A percentile compares a stretch with the other conserved stretches of the same genome.
Evolutionary conservation across 768 basidiomycete genomes (phyloP).

Genomic region (Piloderma croceum): DNA sequence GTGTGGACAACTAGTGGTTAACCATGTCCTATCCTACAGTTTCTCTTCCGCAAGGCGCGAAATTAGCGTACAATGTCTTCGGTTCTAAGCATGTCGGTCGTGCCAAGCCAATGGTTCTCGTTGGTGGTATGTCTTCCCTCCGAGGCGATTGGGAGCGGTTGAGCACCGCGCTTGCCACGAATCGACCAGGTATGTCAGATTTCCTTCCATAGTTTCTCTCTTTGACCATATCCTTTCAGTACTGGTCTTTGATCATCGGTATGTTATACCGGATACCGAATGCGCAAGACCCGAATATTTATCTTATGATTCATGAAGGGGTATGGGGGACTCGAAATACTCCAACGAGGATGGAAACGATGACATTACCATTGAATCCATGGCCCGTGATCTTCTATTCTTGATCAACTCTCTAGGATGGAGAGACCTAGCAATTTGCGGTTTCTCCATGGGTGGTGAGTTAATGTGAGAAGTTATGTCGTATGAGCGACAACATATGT

Average conservation of each 20-base stretch:
- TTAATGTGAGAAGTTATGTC: not conserved
- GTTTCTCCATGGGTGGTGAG: constrained; percentile 50
- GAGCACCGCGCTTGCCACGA: constrained; percentile 26
- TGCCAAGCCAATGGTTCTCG: constrained; percentile 34
- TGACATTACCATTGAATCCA: constrained; percentile 36
- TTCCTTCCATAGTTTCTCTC: too few relatives aligned
- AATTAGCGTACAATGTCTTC: constrained; percentile 37
- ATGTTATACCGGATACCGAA: not conserved
- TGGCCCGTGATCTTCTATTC: constrained; percentile 40
- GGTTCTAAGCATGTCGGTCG: constrained; percentile 31
- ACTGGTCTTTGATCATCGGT: constrained; percentile 41
- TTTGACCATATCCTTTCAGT: constrained; percentile 22
- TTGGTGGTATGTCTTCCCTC: constrained; percentile 37
- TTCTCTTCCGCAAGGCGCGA: constrained; percentile 37
- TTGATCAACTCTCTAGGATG: constrained; percentile 36
- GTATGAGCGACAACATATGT: not conserved
- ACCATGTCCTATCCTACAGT: constrained; percentile 24
- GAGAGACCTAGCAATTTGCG: constrained; percentile 39
- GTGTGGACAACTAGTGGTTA: too few relatives aligned
- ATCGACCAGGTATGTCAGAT: constrained; percentile 33
- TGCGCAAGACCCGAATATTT: too few relatives aligned
- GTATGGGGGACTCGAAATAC: constrained; percentile 41
- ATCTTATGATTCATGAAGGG: constrained; percentile 32
- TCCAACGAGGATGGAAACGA: constrained; percentile 23
- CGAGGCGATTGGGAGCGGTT: constrained; percentile 38